A percentile compares a stretch with the other conserved stretches of the same genome.
These are phyloP conservation scores for Diplogelasinospora grovesii DNA, from an alignment of 495 filamentous ascomycete species.

Conservation along the genomic window DNA sequence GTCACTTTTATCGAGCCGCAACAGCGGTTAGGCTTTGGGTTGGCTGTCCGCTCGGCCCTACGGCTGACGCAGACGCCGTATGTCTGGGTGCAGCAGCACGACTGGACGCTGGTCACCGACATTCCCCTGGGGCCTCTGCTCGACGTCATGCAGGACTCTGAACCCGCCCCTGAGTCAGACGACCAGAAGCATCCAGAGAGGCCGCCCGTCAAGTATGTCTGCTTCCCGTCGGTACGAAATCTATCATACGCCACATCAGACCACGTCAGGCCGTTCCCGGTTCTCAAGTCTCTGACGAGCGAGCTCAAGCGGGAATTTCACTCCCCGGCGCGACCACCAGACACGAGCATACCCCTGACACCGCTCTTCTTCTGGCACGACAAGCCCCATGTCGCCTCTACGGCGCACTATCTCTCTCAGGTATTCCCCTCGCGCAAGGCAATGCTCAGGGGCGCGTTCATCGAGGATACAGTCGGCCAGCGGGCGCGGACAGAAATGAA, in stretches of 20 bases:
- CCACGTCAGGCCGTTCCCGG: conserved; percentile 37
- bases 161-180: too few relatives aligned
- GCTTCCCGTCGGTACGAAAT: conserved; percentile 10
- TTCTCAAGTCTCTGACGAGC: conserved; percentile 35
- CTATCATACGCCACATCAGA: conserved; percentile 14
- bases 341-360: conserved; percentile 29
- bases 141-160: conserved; percentile 31
- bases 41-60: conserved; percentile 39
- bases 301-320: too few relatives aligned
- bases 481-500: conserved; percentile 43
- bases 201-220: conserved; percentile 14
- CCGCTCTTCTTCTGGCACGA: conserved; percentile 47
- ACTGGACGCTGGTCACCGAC: conserved; percentile 36
- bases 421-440: conserved; percentile 36
- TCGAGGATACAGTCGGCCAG: conserved; percentile 42
- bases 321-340: conserved; percentile 13
- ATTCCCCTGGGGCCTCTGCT: conserved; percentile 33
- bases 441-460: conserved; percentile 37
- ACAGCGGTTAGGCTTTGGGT: conserved; percentile 38
- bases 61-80: conserved; percentile 35
- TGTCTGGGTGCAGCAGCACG: conserved; percentile 46
- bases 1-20: conserved; percentile 37
- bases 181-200: too few relatives aligned
- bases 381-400: conserved; percentile 40
- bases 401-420: conserved; percentile 34